These are phyloP conservation scores for Fistulinella prunicolor DNA, from an alignment of 768 basidiomycete species.

Conservation along the genomic window DNA sequence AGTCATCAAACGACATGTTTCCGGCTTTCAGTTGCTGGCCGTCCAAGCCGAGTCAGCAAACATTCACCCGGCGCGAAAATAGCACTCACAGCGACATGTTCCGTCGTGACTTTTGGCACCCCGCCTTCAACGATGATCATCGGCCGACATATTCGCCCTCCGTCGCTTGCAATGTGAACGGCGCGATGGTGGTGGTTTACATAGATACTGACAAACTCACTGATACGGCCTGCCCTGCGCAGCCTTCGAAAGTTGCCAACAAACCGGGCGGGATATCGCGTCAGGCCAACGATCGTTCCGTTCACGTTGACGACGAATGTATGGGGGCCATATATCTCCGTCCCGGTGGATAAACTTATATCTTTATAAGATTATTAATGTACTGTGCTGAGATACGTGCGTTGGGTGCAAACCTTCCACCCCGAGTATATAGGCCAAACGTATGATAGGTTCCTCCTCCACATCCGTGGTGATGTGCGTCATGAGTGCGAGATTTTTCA, in stretches of 20 bases:
- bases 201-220: constrained; percentile 96
- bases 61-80: not conserved
- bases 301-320: constrained; percentile 97
- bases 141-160: constrained; percentile 96
- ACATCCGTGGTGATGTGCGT: constrained; percentile 99
- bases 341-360: constrained; percentile 86
- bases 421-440: constrained; percentile 90
- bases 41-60: constrained; percentile 8
- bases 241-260: constrained; percentile 90
- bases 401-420: constrained; percentile 71
- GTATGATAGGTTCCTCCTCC: constrained; percentile 90
- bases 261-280: constrained; percentile 79
- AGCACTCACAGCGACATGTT: constrained; percentile 67
- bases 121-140: constrained; percentile 94
- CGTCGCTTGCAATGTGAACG: constrained; percentile 95
- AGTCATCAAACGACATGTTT: constrained; percentile 85
- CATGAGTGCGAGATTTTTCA: constrained; percentile 98
- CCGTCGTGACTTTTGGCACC: constrained; percentile 67
- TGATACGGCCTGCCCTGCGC: constrained; percentile 85
- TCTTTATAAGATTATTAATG: constrained; percentile 47
- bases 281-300: constrained; percentile 92
- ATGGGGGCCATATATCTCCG: constrained; percentile 91
- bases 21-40: constrained; percentile 76
- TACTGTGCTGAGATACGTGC: constrained; percentile 8
- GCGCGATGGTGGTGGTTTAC: constrained; percentile 93